Evolutionary conservation across 805 yeast genomes (phyloP).

Genomic region (Starmerella roubikii): DNA sequence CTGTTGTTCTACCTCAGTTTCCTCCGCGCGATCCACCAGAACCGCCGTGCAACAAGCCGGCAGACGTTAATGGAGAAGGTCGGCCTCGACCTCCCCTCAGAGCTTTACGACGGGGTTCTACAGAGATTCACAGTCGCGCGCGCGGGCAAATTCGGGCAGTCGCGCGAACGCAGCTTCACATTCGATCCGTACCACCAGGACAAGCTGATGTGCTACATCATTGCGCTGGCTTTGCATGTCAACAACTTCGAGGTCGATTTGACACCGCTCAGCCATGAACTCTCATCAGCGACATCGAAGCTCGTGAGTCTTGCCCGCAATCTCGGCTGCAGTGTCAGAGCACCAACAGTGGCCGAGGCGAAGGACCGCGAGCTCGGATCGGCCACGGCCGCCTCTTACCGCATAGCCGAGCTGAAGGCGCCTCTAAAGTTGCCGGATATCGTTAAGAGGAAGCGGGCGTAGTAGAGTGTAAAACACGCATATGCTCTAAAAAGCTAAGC

Average conservation of each 20-base stretch:
- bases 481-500: background rate
- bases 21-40: conserved; percentile 63
- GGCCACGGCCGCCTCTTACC: conserved; percentile 37
- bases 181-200: conserved; percentile 85
- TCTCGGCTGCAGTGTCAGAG: conserved; percentile 67
- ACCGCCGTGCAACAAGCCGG: conserved; percentile 52
- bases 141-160: conserved; percentile 50
- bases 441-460: conserved; percentile 37
- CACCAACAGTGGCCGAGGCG: conserved; percentile 36
- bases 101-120: conserved; percentile 56
- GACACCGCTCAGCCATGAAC: conserved; percentile 71
- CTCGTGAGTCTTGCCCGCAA: conserved; percentile 57
- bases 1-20: conserved; percentile 69
- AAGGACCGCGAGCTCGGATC: conserved; percentile 26
- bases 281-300: conserved; percentile 65
- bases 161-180: conserved; percentile 61
- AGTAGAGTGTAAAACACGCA: background rate
- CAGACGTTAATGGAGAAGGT: conserved; percentile 45
- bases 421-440: conserved; percentile 84
- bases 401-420: conserved; percentile 70
- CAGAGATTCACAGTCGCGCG: conserved; percentile 55
- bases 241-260: conserved; percentile 64
- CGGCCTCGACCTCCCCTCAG: conserved; percentile 53
- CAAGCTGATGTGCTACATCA: conserved; percentile 64
- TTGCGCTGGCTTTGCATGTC: conserved; percentile 60